A percentile compares a stretch with the other conserved stretches of the same genome.
Evolutionary conservation across 2,329 filamentous ascomycete genomes (phyloP).

Genomic region (Colletotrichum magnum): DNA sequence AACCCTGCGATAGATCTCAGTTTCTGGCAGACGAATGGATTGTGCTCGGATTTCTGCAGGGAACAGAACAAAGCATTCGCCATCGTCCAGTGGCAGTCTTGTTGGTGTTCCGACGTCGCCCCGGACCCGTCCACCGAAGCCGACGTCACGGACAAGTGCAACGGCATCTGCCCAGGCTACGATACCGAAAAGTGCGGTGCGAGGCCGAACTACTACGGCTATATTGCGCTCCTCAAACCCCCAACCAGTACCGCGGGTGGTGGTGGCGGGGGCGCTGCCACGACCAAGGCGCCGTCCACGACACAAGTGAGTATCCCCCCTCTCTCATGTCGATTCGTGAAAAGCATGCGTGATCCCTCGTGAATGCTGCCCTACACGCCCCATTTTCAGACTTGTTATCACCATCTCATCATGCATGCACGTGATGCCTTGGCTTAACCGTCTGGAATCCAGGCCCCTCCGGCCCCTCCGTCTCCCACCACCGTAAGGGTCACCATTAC

Average conservation of each 20-base stretch:
- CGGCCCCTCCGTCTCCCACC: conserved; percentile 44
- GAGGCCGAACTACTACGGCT: conserved; percentile 68
- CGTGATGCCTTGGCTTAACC: conserved; percentile 40
- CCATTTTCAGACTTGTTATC: conserved; percentile 13
- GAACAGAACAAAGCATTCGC: conserved; percentile 73
- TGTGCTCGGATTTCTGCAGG: conserved; percentile 74
- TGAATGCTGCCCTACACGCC: conserved; percentile 26
- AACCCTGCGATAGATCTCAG: conserved; percentile 59
- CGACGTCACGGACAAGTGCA: conserved; percentile 62
- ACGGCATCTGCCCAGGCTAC: conserved; percentile 76
- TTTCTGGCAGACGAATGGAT: conserved; percentile 78
- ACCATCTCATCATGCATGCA: conserved; percentile 22
- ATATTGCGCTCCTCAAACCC: conserved; percentile 68
- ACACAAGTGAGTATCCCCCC: conserved; percentile 39
- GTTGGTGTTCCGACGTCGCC: conserved; percentile 82
- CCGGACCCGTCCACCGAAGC: conserved; percentile 61
- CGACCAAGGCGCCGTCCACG: conserved; percentile 43
- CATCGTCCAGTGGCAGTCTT: conserved; percentile 74
- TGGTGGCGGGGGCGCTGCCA: conserved; percentile 32
- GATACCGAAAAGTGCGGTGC: conserved; percentile 73
- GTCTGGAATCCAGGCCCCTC: conserved; percentile 45
- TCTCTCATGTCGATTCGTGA: conserved; percentile 12
- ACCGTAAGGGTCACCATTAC: conserved; percentile 41
- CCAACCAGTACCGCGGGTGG: conserved; percentile 69
- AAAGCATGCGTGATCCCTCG: conserved; percentile 37